Evolutionary conservation across 305 asterid genomes (phyloP).

Genomic region (Fraxinus albicans): DNA sequence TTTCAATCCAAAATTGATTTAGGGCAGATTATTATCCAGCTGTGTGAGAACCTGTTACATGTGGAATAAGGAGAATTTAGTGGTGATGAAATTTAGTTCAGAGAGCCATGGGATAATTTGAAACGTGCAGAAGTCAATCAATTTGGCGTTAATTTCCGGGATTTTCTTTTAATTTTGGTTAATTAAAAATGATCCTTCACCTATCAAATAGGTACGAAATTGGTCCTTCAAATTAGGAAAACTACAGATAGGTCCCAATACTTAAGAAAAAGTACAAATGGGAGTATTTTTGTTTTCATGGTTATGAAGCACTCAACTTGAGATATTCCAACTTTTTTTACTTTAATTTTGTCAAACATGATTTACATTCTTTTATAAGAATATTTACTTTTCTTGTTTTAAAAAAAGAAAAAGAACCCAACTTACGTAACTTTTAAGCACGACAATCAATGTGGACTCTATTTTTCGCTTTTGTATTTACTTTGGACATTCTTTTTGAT

Average conservation of each 20-base stretch:
- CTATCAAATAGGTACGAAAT: background rate
- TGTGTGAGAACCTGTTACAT: background rate
- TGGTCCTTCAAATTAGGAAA: background rate
- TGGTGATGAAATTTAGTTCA: background rate
- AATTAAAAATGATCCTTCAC: background rate
- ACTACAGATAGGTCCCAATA: background rate
- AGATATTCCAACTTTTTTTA: conserved; percentile 37
- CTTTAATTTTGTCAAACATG: background rate
- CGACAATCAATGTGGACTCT: background rate
- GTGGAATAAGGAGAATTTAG: conserved; percentile 15
- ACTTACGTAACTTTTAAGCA: background rate
- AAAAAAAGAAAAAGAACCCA: background rate
- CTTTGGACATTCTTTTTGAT: too few relatives aligned
- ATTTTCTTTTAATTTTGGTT: background rate
- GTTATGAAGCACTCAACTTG: conserved; percentile 61
- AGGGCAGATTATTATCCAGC: conserved; percentile 24
- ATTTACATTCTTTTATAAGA: background rate
- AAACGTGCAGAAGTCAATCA: background rate
- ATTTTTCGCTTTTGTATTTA: background rate
- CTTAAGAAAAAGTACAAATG: background rate
- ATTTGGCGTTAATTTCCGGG: background rate
- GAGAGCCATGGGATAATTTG: background rate
- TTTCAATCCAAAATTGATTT: conserved; percentile 15
- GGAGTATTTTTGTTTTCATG: conserved; percentile 33
- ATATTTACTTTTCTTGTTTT: background rate